Conservation (phyloP, 208 protist species). For the Porcisia deanei region DNA sequence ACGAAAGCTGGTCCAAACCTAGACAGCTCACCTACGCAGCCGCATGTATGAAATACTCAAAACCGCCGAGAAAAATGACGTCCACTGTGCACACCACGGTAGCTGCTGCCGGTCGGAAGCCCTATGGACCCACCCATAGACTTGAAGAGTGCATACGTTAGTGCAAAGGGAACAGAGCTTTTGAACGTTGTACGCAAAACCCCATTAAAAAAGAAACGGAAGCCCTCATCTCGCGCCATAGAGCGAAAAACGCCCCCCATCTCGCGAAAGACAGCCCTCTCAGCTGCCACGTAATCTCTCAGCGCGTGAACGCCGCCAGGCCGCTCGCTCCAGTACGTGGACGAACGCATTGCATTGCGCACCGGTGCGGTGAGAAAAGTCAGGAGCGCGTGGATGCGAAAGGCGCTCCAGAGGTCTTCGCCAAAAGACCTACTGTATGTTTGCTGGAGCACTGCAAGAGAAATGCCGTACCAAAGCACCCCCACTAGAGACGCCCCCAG, state of each 20-base stretch:
- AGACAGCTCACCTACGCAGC: not conserved
- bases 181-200: conserved; percentile 81
- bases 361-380: conserved; percentile 79
- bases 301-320: conserved; percentile 67
- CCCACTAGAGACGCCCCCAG: conserved; percentile 58
- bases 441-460: conserved; percentile 66
- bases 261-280: conserved; percentile 77
- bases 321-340: conserved; percentile 65
- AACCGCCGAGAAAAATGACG: conserved; percentile 45
- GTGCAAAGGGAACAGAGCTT: conserved; percentile 83
- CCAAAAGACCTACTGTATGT: conserved; percentile 46
- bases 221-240: conserved; percentile 56
- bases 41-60: conserved; percentile 3
- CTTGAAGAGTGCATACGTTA: conserved; percentile 78
- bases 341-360: conserved; percentile 83
- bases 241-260: conserved; percentile 53
- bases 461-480: conserved; percentile 69
- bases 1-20: not conserved
- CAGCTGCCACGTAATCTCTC: conserved; percentile 52
- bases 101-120: conserved; percentile 22
- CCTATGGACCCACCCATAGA: conserved; percentile 74
- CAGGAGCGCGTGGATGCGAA: conserved; percentile 79
- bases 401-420: conserved; percentile 60
- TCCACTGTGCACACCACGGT: conserved; percentile 29
- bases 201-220: conserved; percentile 84